Percentiles rank a stretch among this genome's conserved stretches.
These are phyloP conservation scores for Cytospora leucostoma DNA, from an alignment of 2,329 filamentous ascomycete genomes.

Conservation along the genomic window DNA sequence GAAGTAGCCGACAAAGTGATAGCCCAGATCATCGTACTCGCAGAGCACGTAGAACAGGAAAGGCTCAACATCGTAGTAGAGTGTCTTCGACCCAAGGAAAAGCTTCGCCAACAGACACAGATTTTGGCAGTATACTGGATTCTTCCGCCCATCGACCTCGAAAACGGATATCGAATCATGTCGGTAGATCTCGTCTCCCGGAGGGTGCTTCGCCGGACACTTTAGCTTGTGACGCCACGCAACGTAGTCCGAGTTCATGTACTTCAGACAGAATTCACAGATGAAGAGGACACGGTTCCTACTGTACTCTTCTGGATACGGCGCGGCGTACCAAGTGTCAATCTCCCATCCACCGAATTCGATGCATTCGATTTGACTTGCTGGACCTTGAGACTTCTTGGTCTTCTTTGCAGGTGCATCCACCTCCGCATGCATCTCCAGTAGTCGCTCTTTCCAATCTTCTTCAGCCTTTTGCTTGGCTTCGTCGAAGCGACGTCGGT, in stretches of 20 bases:
- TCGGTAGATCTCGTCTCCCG: constrained; percentile 96
- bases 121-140: constrained; percentile 98
- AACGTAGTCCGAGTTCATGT: constrained; percentile 99
- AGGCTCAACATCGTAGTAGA: constrained; percentile 97
- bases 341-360: constrained; percentile 98
- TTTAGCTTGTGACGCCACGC: constrained; percentile 98
- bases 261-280: constrained; percentile 98
- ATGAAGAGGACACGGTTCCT: constrained; percentile 97
- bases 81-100: constrained; percentile 96
- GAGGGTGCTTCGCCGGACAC: constrained; percentile 93
- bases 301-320: constrained; percentile 97
- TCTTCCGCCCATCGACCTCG: constrained; percentile 94
- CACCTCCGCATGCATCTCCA: constrained; percentile 62
- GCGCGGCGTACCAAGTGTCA: constrained; percentile 98
- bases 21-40: constrained; percentile 87
- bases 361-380: constrained; percentile 97
- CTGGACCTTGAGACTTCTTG: constrained; percentile 78
- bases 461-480: constrained; percentile 90
- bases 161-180: constrained; percentile 91
- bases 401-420: constrained; percentile 64
- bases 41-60: constrained; percentile 98
- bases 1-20: constrained; percentile 98
- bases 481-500: constrained; percentile 84
- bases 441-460: constrained; percentile 74
- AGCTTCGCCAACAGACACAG: constrained; percentile 93